These are phyloP conservation scores for Mycena maculata DNA, from an alignment of 768 basidiomycete genomes.

Conservation along the genomic window DNA sequence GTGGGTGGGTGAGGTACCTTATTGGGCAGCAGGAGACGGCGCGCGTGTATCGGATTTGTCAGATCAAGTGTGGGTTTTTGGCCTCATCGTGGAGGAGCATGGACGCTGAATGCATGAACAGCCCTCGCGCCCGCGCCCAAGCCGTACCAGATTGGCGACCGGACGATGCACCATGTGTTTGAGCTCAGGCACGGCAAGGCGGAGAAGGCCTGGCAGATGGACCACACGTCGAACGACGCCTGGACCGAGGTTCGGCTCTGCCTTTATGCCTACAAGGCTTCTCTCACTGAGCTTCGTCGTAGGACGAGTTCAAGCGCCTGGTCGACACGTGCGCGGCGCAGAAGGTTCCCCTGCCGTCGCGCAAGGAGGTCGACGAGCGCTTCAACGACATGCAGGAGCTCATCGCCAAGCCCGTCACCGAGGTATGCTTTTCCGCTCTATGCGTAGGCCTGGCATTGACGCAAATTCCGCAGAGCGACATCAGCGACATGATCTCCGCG, in stretches of 20 bases:
- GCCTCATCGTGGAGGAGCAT: neutral
- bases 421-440: conserved; percentile 65
- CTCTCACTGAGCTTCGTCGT: conserved; percentile 15
- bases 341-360: conserved; percentile 75
- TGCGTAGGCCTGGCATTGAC: neutral
- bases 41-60: conserved; percentile 85
- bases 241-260: conserved; percentile 66
- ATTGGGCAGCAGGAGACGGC: conserved; percentile 71
- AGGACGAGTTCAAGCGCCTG: conserved; percentile 75
- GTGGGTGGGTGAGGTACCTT: conserved; percentile 87
- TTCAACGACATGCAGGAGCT: conserved; percentile 69
- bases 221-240: conserved; percentile 83
- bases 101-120: conserved; percentile 21
- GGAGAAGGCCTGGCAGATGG: conserved; percentile 74
- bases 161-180: conserved; percentile 71
- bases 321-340: conserved; percentile 56
- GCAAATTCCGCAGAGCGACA: conserved; percentile 59
- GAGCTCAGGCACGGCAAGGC: conserved; percentile 84
- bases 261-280: neutral
- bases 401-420: conserved; percentile 74
- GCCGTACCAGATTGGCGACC: conserved; percentile 71
- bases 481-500: conserved; percentile 75
- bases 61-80: conserved; percentile 74
- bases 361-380: conserved; percentile 75
- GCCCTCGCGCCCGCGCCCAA: conserved; percentile 56